Evolutionary conservation across 768 basidiomycete species (phyloP).

Genomic region (Pholiota molesta): DNA sequence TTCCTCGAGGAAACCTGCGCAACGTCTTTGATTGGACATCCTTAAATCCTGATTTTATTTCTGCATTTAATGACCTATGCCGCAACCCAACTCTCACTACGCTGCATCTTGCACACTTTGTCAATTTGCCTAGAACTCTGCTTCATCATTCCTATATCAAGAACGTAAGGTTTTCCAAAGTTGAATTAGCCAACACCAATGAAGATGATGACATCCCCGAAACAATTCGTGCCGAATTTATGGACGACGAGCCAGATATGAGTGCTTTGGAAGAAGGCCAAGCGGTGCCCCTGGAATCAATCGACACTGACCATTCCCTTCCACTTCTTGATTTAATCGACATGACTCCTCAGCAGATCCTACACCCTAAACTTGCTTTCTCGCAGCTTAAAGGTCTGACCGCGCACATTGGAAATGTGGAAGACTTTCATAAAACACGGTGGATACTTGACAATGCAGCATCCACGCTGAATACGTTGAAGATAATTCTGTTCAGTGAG

Average conservation of each 20-base stretch:
- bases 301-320: constrained; percentile 22
- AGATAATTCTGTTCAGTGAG: constrained; percentile 7
- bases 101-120: constrained; percentile 18
- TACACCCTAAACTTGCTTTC: constrained; percentile 13
- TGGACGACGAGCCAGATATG: constrained; percentile 3
- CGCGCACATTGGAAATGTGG: constrained; percentile 12
- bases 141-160: constrained; percentile 15
- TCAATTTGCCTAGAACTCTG: constrained; percentile 17
- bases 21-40: constrained; percentile 19
- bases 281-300: constrained; percentile 19
- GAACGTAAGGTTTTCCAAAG: constrained; percentile 17
- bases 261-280: constrained; percentile 10
- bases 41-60: constrained; percentile 12
- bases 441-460: constrained; percentile 16
- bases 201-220: constrained; percentile 8
- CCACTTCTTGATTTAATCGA: constrained; percentile 20
- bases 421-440: constrained; percentile 16
- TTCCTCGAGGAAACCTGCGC: constrained; percentile 15
- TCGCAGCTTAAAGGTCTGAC: constrained; percentile 16
- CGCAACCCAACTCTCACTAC: constrained; percentile 18
- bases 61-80: constrained; percentile 17
- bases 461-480: constrained; percentile 15
- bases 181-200: constrained; percentile 6
- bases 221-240: not conserved
- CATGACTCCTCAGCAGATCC: constrained; percentile 13